phyloP scores from a whole-genome alignment of 75 land plant genomes.

The Azolla pinnata region DNA sequence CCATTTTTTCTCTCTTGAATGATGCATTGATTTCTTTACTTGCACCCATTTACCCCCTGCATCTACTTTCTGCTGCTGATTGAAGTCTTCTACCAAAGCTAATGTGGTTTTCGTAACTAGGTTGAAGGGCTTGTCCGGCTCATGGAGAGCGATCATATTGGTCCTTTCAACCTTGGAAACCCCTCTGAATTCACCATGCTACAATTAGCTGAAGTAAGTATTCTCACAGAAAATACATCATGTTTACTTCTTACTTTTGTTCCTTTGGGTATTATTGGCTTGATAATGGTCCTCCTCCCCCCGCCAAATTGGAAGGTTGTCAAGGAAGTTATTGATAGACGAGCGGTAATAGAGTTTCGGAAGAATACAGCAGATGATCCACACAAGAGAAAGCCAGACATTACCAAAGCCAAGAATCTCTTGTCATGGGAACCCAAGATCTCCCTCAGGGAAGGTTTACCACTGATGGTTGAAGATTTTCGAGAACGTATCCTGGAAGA shows the following conservation, averaged over 20 bases:
- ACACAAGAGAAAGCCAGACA: constrained; percentile 77
- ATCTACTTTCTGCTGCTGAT: too few species aligned
- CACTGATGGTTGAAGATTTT: constrained; percentile 61
- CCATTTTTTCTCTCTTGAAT: too few species aligned
- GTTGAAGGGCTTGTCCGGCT: constrained; percentile 75
- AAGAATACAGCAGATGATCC: constrained; percentile 76
- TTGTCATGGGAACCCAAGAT: constrained; percentile 65
- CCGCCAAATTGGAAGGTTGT: constrained; percentile 38
- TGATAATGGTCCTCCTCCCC: too few species aligned
- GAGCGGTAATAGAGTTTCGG: constrained; percentile 48
- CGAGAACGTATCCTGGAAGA: constrained; percentile 21
- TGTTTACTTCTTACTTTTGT: neutral
- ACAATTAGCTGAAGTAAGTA: constrained; percentile 59
- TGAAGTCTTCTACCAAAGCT: too few species aligned
- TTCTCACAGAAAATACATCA: neutral
- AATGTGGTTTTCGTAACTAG: too few species aligned
- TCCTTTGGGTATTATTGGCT: neutral
- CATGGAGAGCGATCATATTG: constrained; percentile 86
- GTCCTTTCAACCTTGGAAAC: constrained; percentile 84
- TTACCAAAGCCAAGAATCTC: constrained; percentile 50
- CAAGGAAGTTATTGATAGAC: constrained; percentile 52
- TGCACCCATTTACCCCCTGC: too few species aligned
- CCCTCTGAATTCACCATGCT: constrained; percentile 91
- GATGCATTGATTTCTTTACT: too few species aligned
- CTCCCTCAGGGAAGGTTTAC: constrained; percentile 51